Conservation (phyloP, 306 rosid genomes). For the Prosopis cineraria region DNA sequence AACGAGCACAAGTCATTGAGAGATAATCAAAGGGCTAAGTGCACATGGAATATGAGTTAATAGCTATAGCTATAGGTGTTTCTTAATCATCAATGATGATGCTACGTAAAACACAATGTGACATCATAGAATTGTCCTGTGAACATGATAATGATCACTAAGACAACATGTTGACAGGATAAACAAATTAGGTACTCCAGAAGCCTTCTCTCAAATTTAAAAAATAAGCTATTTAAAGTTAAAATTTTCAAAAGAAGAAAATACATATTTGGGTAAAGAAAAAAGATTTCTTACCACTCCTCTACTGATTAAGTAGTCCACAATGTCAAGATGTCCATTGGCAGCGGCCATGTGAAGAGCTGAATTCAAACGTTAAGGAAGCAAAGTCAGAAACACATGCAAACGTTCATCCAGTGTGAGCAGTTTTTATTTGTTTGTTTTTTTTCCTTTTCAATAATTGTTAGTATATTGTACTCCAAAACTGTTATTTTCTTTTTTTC, state of each 20-base stretch:
- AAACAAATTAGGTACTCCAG: not conserved
- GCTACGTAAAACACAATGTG: not conserved
- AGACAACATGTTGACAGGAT: not conserved
- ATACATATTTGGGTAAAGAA: not conserved
- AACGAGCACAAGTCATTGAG: too few species aligned
- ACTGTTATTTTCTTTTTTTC: not conserved
- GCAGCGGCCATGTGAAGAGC: slow-evolving; percentile 99
- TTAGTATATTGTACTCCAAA: not conserved
- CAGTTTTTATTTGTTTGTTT: too few species aligned
- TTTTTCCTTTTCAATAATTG: not conserved
- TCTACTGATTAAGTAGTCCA: slow-evolving; percentile 67
- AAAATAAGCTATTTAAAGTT: not conserved
- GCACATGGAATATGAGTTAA: not conserved
- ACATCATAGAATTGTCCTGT: not conserved
- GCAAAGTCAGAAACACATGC: slow-evolving; percentile 29
- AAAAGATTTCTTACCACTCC: slow-evolving; percentile 56
- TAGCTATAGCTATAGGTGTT: not conserved
- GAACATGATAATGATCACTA: not conserved
- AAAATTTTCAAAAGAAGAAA: not conserved
- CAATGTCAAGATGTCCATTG: slow-evolving; percentile 74
- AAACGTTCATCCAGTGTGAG: not conserved
- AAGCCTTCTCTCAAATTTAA: not conserved
- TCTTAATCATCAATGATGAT: not conserved
- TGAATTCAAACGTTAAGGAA: slow-evolving; percentile 36
- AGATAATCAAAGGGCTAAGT: too few species aligned